phyloP scores from a whole-genome alignment of 2,329 filamentous ascomycete species.

The Neofusicoccum ribis region DNA sequence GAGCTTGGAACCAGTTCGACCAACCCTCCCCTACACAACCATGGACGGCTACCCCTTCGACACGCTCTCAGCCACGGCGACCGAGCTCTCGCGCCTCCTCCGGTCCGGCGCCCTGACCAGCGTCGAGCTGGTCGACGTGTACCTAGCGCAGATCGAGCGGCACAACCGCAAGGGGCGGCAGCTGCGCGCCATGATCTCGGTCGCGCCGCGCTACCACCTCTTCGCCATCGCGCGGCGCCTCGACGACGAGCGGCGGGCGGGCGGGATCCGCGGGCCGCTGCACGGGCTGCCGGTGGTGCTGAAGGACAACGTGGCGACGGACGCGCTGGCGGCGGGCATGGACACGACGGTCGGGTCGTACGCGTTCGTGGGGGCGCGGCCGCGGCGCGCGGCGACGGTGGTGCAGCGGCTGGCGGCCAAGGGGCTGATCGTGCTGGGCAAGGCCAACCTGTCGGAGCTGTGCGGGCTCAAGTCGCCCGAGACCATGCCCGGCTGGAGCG shows the following conservation, averaged over 20 bases:
- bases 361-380: slow-evolving; percentile 39
- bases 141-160: slow-evolving; percentile 36
- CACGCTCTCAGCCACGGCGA: slow-evolving; percentile 33
- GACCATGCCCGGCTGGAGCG: slow-evolving; percentile 43
- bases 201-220: slow-evolving; percentile 39
- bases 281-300: slow-evolving; percentile 46
- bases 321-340: slow-evolving; percentile 37
- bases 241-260: slow-evolving; percentile 41
- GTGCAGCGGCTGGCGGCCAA: slow-evolving; percentile 38
- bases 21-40: neutral
- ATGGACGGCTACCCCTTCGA: slow-evolving; percentile 27
- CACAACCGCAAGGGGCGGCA: slow-evolving; percentile 38
- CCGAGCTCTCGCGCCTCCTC: slow-evolving; percentile 34
- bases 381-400: slow-evolving; percentile 36
- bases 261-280: slow-evolving; percentile 38
- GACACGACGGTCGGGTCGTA: slow-evolving; percentile 44
- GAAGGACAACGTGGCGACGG: slow-evolving; percentile 46
- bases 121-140: slow-evolving; percentile 37
- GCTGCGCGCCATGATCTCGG: slow-evolving; percentile 39
- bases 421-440: slow-evolving; percentile 46
- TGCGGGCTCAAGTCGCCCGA: slow-evolving; percentile 37
- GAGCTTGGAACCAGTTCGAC: neutral
- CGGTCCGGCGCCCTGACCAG: slow-evolving; percentile 32
- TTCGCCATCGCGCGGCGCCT: slow-evolving; percentile 39
- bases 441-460: slow-evolving; percentile 44